Evolutionary conservation across 148 eudicot genomes (phyloP), one percentile per base, ranked within the genome.

Genomic region (Nyssa sinensis): DNA sequence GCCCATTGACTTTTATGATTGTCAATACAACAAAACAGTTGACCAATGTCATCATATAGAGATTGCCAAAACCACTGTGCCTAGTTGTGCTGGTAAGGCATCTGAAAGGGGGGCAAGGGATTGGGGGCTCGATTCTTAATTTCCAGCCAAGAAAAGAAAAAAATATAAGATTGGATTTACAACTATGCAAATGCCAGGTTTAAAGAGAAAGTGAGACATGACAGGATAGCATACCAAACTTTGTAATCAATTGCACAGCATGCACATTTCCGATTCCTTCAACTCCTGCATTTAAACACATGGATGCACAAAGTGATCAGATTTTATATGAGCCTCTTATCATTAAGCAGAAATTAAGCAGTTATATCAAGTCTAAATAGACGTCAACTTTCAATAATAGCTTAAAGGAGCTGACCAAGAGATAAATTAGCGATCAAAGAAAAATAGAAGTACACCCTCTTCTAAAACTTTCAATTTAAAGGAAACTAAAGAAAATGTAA

Each of bases 241-340:
- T 89, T 58, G 94, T 84, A 58, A 95, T 95, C 79, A 95, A 83
- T 76, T 85, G 84, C 74, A 95, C 79, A 41, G 94, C 99, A 86
- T 90, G 89, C 61, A 93, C 91, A 77, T 84, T 81, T 79, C 97
- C 98, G 29, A 95, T 88, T 69, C 98, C 98, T 49, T 86, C 81
- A 70, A 95, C 90, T 66, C 99, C 99, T 95, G 87, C 83, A 81
- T 64, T 47, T 69, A 65, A 76, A 74, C 73, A 30, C 49, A 21
- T 64, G n/a, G 37, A 37, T 4, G 16, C 74, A 58, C 27, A 34
- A 72, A 34, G n/a, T 34, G 11, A 23, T 29, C 0, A 24, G 35
- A 65, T 23, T 9, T 30, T 33, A 27, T 25, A 4, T 10, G 32
- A 24, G 24, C 23, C n/a, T n/a, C n/a, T n/a, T n/a, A 17, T 31